Conservation (phyloP, 2,329 filamentous ascomycete genomes). For the Apiospora rasikravindrae region DNA sequence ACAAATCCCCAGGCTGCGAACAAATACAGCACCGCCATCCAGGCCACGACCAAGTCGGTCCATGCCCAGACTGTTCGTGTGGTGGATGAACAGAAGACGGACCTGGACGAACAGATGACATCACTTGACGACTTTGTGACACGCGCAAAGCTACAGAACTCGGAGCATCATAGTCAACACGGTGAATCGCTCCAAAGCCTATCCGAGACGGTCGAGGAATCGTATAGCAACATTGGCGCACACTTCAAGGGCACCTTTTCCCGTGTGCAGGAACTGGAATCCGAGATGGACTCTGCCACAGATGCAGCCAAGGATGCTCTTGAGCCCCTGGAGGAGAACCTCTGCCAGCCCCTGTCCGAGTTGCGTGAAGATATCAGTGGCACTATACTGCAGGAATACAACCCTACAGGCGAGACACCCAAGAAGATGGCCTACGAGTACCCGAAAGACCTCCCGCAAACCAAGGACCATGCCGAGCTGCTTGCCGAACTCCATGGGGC, state of each 20-base stretch:
- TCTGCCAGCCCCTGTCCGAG: constrained; percentile 72
- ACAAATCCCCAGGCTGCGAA: constrained; percentile 64
- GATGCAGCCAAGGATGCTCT: constrained; percentile 64
- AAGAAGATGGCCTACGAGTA: constrained; percentile 83
- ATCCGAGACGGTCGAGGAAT: constrained; percentile 71
- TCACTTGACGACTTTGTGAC: constrained; percentile 90
- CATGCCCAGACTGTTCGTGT: constrained; percentile 90
- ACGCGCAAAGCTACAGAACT: constrained; percentile 80
- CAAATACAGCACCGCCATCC: constrained; percentile 81
- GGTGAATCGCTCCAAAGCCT: constrained; percentile 68
- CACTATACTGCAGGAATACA: constrained; percentile 77
- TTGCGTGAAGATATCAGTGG: constrained; percentile 72
- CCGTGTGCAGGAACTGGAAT: constrained; percentile 70
- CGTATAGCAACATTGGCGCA: constrained; percentile 72
- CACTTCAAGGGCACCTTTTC: constrained; percentile 73
- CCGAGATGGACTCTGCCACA: constrained; percentile 68
- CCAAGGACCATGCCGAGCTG: constrained; percentile 55
- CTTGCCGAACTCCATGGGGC: constrained; percentile 47
- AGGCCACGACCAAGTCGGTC: constrained; percentile 81
- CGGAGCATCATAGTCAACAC: constrained; percentile 75
- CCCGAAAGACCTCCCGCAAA: constrained; percentile 78
- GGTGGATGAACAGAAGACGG: constrained; percentile 85
- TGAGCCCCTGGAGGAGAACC: constrained; percentile 60
- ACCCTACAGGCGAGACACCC: constrained; percentile 84
- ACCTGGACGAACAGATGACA: constrained; percentile 87